Base-by-base conservation (phyloP, 495 filamentous ascomycete species). In the Daldinia decipiens region DNA sequence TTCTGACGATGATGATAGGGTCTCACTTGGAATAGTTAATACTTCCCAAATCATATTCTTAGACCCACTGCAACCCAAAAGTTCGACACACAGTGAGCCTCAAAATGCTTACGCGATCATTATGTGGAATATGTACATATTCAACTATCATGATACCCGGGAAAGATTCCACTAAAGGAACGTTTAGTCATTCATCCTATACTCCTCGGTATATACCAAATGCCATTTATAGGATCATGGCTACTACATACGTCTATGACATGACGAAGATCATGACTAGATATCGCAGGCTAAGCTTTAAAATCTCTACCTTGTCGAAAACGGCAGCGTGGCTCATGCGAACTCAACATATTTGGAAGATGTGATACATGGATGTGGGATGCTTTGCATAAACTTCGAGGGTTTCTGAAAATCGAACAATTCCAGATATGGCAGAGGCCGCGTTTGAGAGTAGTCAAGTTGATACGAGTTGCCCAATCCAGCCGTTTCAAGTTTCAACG, bases 401-500 rank as follows among this genome's bases (percentile, higher is more conserved):
- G 47, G 5, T 15, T 19, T 32, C 17, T 31, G 7, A 60, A 26
- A 21, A 34, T 55, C 11, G 31, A 40, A 31, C 9, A 43, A 61
- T 50, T 40, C 55, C 39, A 65, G 62, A 58, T 62, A 51, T 62
- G 36, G 66, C 32, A 68, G 43, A 31, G 31, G 7, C 40, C 43
- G 27, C 17, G 62, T 58, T 43, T 50, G 29, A 21, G 32, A 15
- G 21, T 8, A 34, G 36, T 32, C 45, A 70, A 61, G 17, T 62
- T 57, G 63, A 63, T 52, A 56, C 59, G 61, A 68, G 64, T 68
- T 72, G 59, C 70, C 64, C 50, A 43, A 53, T 65, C 29, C 26
- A 52, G 62, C 11, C 29, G 70, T 72, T 72, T 72, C 70, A 65
- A 21, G 64, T 72, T 72, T 67, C 69, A 63, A 50, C 58, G 19